Conservation (phyloP, 371 early-diverging fungal genomes). For the Mortierella sp. region DNA sequence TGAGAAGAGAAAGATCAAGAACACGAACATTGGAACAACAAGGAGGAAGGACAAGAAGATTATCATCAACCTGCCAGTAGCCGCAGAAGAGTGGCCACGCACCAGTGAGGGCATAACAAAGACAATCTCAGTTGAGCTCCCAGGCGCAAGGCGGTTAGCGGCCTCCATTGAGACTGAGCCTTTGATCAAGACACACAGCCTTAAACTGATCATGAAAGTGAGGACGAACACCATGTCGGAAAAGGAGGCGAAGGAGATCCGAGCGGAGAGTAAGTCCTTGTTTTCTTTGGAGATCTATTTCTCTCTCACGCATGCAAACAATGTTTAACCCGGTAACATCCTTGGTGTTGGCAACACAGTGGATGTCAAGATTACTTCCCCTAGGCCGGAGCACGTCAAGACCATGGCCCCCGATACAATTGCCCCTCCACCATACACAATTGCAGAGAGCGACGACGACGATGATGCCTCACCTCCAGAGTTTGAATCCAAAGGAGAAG, state of each 20-base stretch:
- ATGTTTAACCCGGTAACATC: too few species aligned
- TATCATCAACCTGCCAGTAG: slow-evolving; percentile 23
- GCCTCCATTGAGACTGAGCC: slow-evolving; percentile 22
- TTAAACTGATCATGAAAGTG: slow-evolving; percentile 49
- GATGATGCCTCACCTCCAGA: slow-evolving; percentile 4
- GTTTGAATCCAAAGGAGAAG: background rate
- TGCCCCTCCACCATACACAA: slow-evolving; percentile 30
- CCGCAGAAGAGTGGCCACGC: slow-evolving; percentile 21
- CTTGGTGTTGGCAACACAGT: slow-evolving; percentile 17
- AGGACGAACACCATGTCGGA: slow-evolving; percentile 21
- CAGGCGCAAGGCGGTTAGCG: slow-evolving; percentile 29
- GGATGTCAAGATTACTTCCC: slow-evolving; percentile 37
- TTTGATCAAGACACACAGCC: slow-evolving; percentile 24
- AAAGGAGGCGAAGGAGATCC: slow-evolving; percentile 41
- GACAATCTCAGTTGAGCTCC: slow-evolving; percentile 36
- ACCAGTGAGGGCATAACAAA: slow-evolving; percentile 26
- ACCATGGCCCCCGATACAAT: background rate
- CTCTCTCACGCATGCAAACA: too few species aligned
- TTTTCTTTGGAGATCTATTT: background rate
- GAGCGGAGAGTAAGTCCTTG: slow-evolving; percentile 39
- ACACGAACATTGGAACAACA: background rate
- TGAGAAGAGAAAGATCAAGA: slow-evolving; percentile 12
- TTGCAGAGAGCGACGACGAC: slow-evolving; percentile 24
- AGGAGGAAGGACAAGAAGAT: slow-evolving; percentile 40
- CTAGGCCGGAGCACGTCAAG: slow-evolving; percentile 35